phyloP scores from a whole-genome alignment of 179 eudicot species.

The Camellia oleifera region DNA sequence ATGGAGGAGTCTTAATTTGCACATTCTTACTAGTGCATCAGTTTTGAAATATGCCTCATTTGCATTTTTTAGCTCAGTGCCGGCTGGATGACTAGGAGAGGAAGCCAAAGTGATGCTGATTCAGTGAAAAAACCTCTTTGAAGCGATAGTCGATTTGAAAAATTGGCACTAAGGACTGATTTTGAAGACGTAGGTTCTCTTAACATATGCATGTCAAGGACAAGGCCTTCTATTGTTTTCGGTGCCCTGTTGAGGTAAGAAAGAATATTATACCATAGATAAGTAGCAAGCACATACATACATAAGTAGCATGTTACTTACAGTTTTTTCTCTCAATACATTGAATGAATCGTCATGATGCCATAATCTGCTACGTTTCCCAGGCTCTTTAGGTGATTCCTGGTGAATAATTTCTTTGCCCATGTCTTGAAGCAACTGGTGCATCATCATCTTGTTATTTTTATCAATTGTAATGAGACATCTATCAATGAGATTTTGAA shows the following conservation, averaged over 20 bases:
- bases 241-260: not conserved
- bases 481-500: not conserved
- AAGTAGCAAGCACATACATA: not conserved
- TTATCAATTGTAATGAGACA: not conserved
- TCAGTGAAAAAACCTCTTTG: too few species aligned
- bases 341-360: not conserved
- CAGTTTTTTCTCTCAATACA: not conserved
- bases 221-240: not conserved
- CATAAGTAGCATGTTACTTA: not conserved
- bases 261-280: not conserved
- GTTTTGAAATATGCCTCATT: not conserved
- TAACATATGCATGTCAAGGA: not conserved
- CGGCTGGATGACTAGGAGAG: not conserved
- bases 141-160: not conserved
- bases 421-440: constrained; percentile 7
- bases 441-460: constrained; percentile 9
- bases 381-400: not conserved
- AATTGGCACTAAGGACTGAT: not conserved
- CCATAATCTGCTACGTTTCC: not conserved
- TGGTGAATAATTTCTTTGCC: not conserved
- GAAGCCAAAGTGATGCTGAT: not conserved
- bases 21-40: not conserved
- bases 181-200: not conserved
- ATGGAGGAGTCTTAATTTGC: not conserved
- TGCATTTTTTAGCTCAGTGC: not conserved